Base-by-base conservation (phyloP, 2,329 filamentous ascomycete species). In the Aspergillus spinulosporus region DNA sequence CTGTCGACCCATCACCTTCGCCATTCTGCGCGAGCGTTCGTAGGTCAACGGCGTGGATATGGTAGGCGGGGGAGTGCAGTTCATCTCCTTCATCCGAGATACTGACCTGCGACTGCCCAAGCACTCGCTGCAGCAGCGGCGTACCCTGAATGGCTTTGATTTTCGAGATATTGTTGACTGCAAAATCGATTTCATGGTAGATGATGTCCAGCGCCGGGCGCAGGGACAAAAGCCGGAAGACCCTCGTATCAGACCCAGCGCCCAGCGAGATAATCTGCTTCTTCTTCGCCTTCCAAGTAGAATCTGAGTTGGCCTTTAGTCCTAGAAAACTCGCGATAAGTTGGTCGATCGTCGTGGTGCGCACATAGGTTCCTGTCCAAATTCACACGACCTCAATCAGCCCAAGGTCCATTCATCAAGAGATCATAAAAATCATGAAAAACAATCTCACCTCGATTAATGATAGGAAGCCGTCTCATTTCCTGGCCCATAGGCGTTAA, bases 151-250 rank as follows among this genome's bases (percentile, higher is more conserved):
- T 77, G 3, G 68, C 65, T 51, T 64, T 67, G 44, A 88, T 80
- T 74, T 93, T 96, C 42, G 82, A 80, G 2, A 77, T 69, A n/a
- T 85, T 87, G 53, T 92, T 92, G 21, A 82, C 74, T 0, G 88
- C 82, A 66, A 97, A 97, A 73, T 99, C 94, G 55, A 99, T 79
- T 72, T 99, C 94, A 72, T 97, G 92, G 72, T 97, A 99, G 56
- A 88, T 71, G 14, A 96, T 57, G 29, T 76, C 66, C 0, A 74
- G 72, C 49, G 76, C 71, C 8, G 74, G 72, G 52, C 77, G 71
- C 12, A 63, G 63, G 6, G 83, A 74, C 57, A 89, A 81, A 1
- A 97, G 76, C 15, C 90, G 86, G 68, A 97, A 92, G 58, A 87
- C 88, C 12, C 94, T 84, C 5, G 94, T 97, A 70, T 99, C 94